Base-by-base conservation (phyloP, 176 grass and related monocot species). In the Oryza nivara region DNA sequence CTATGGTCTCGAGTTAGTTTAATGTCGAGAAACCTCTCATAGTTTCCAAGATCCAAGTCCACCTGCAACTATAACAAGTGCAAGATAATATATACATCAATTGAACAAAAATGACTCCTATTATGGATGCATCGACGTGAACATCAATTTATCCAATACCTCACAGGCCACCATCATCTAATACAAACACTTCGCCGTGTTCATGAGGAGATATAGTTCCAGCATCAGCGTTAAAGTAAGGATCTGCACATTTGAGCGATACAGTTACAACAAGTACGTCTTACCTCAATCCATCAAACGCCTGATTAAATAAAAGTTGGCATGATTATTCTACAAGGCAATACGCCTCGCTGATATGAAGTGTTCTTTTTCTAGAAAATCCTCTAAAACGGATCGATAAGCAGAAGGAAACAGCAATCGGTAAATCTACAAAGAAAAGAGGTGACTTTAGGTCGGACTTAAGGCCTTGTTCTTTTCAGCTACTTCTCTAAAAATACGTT, bases 41-140 rank as follows among this genome's bases (percentile, higher is more conserved):
- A 88, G 54, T 91, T 88, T 20, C 89, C 89, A 64, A 91, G 89
- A 85, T 85, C 86, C 73, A 91, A 74, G 20, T 88, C 89, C 38
- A 82, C 89, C 89, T 91, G 13, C 25, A 77, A n/a, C n/a, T n/a
- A n/a, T n/a, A n/a, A 91, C 1, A 45, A 67, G 23, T 19, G 23
- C 23, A 63, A 14, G 1, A 67, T 19, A 78, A 28, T 28, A 2
- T 22, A 9, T 47, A 45, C 26, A 67, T 46, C 34, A 56, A 8
- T 25, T 45, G 6, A 80, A 81, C 30, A 81, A 30, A 40, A 7
- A 69, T 70, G n/a, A n/a, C 20, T 11, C 9, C 28, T 47, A 68
- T 19, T 23, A 40, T 25, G 5, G 6, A 12, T 14, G 54, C 7
- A 67, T 10, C 9, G 28, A 68, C 7, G n/a, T 67, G 28, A 45